Conservation (phyloP, 2,329 filamentous ascomycete species). For the Diaporthe eres region DNA sequence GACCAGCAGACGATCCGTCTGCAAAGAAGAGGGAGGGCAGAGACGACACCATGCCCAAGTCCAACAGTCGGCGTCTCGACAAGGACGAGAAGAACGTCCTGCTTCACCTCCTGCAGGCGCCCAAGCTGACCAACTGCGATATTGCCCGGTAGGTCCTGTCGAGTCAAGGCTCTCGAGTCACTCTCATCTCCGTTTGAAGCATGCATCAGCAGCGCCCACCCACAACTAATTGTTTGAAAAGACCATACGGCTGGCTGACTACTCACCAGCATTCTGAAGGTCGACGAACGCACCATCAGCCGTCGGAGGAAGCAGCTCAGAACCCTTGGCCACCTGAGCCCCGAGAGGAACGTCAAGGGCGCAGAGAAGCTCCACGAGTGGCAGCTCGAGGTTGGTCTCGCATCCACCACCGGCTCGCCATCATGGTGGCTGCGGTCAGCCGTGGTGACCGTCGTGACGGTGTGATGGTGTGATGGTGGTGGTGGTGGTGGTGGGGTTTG, state of each 20-base stretch:
- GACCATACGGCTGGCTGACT: neutral
- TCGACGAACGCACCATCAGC: constrained; percentile 41
- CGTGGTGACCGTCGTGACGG: neutral
- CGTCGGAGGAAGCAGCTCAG: constrained; percentile 40
- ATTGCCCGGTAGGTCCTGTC: constrained; percentile 34
- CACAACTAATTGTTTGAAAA: neutral
- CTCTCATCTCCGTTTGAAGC: neutral
- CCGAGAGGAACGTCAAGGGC: constrained; percentile 40
- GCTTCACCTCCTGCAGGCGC: constrained; percentile 39
- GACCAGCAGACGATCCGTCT: constrained; percentile 31
- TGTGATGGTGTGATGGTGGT: neutral
- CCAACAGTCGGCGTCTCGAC: constrained; percentile 40
- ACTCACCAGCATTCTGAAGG: constrained; percentile 35
- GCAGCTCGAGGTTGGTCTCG: constrained; percentile 40
- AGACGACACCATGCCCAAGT: constrained; percentile 31
- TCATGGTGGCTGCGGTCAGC: neutral
- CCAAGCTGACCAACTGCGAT: constrained; percentile 41
- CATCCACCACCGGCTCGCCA: neutral
- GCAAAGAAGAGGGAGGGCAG: constrained; percentile 29
- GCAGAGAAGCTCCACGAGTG: constrained; percentile 41
- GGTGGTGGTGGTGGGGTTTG: neutral
- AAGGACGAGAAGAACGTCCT: constrained; percentile 41
- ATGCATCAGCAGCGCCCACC: neutral
- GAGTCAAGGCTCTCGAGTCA: neutral
- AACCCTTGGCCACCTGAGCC: constrained; percentile 38